phyloP scores from a whole-genome alignment of 192 early-diverging fungal genomes.

The Phlyctochytrium arcticum region DNA sequence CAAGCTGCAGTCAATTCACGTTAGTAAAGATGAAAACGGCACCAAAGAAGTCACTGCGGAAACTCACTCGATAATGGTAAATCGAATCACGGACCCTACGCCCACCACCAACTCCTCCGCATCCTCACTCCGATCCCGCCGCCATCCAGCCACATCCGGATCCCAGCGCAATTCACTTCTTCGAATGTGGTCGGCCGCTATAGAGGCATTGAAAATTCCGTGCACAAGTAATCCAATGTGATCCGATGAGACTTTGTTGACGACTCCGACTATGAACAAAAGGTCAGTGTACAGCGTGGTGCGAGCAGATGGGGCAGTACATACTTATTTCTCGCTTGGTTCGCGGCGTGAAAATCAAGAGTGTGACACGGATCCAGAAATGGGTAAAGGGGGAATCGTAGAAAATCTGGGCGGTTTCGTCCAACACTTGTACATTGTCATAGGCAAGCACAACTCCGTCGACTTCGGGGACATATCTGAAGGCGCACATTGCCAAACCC shows the following conservation, averaged over 20 bases:
- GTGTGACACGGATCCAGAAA: conserved; percentile 64
- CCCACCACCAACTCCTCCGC: conserved; percentile 40
- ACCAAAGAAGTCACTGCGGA: not conserved
- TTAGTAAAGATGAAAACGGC: not conserved
- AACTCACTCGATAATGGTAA: conserved; percentile 21
- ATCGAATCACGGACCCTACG: conserved; percentile 7
- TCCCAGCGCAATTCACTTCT: conserved; percentile 69
- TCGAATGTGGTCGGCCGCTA: conserved; percentile 77
- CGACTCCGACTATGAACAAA: conserved; percentile 58
- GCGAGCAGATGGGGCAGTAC: not conserved
- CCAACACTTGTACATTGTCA: conserved; percentile 58
- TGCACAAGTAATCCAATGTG: conserved; percentile 92
- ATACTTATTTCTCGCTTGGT: conserved; percentile 59
- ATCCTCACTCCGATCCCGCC: conserved; percentile 18
- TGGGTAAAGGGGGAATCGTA: conserved; percentile 82
- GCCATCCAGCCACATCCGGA: conserved; percentile 27
- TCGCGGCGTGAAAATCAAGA: conserved; percentile 76
- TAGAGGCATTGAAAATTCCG: conserved; percentile 94
- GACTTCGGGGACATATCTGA: conserved; percentile 78
- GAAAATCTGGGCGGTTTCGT: conserved; percentile 60
- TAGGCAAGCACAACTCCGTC: conserved; percentile 84
- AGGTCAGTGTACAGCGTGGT: not conserved
- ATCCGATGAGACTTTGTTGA: conserved; percentile 90
- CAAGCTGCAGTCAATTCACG: conserved; percentile 43
- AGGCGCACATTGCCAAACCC: too few relatives aligned